These are phyloP conservation scores for Trichoderma asperelloides DNA, from an alignment of 495 filamentous ascomycete species.

Conservation along the genomic window DNA sequence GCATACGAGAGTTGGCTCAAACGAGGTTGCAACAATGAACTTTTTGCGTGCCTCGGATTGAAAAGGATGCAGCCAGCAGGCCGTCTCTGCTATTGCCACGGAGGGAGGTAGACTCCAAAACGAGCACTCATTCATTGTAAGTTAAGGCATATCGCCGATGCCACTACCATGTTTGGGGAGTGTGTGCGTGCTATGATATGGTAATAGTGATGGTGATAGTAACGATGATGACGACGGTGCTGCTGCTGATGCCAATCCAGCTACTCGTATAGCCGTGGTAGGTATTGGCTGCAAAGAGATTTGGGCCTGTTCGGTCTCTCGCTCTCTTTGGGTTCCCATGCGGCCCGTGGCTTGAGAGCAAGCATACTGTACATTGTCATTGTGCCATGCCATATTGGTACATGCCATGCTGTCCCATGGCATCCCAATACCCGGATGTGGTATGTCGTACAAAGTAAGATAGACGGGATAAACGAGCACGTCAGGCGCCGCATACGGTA, in stretches of 20 bases:
- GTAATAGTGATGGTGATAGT: not conserved
- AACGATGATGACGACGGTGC: not conserved
- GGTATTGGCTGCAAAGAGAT: not conserved
- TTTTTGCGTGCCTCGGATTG: not conserved
- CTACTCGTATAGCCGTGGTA: not conserved
- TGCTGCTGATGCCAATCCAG: not conserved
- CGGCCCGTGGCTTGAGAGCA: not conserved
- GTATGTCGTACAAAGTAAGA: not conserved
- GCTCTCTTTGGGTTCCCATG: conserved; percentile 1
- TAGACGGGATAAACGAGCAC: conserved; percentile 2
- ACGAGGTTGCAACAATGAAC: not conserved
- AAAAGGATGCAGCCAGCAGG: not conserved
- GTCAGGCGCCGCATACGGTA: conserved; percentile 4
- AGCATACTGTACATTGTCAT: not conserved
- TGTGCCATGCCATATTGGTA: no score
- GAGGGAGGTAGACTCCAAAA: not conserved
- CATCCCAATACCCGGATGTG: no score
- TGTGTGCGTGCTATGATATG: not conserved
- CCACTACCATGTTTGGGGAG: not conserved
- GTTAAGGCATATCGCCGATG: not conserved
- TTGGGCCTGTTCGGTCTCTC: not conserved
- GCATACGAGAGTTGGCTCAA: not conserved
- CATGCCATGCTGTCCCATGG: no score
- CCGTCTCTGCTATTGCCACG: not conserved
- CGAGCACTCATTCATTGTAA: not conserved